Evolutionary conservation across 164 flowering plant genomes (phyloP), one percentile per base, ranked within the genome.

Genomic region (Stephania japonica): DNA sequence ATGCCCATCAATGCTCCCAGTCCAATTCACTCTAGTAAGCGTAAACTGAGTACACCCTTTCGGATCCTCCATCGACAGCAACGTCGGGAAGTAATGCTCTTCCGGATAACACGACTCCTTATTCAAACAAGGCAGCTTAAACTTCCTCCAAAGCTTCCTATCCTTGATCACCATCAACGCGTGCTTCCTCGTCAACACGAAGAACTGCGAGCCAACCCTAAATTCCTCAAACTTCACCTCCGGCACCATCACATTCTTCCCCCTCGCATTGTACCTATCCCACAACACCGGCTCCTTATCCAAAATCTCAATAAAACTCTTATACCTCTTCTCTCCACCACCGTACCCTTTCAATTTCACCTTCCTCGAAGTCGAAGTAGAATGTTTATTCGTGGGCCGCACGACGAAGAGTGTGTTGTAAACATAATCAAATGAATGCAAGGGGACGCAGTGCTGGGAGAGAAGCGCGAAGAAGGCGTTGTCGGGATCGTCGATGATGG

Each of bases 11-110:
- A 73, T 70, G 24, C 89, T 87, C 0, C 85, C 97, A 0, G 97
- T 94, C 98, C 98, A 94, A 73, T 94, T 94, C 43, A 94, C 98
- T 49, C 85, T 73, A 0, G 97, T 94, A 7, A 94, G 80, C 0
- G 94, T 88, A 72, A 79, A 92, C 0, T 77, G 85, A n/a, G 83
- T 83, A 67, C 91, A 87, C 4, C 97, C 94, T 5, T 79, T 73
- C 0, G 89, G 93, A 75, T 94, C 97, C 85, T 72, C 71, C 94
- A 90, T 92, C 9, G 90, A 87, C 67, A 94, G 74, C 62, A 94
- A 69, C 0, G 98, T 94, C 5, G 98, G 97, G 66, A 94, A 92
- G 72, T 94, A 94, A 75, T 94, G 98, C 75, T 94, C 98, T 72
- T 94, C 98, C 0, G 98, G 98, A 81, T 88, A 94, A 79, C 98